phyloP scores from a whole-genome alignment of 2,329 filamentous ascomycete genomes.

The Ophioceras dolichostomum region DNA sequence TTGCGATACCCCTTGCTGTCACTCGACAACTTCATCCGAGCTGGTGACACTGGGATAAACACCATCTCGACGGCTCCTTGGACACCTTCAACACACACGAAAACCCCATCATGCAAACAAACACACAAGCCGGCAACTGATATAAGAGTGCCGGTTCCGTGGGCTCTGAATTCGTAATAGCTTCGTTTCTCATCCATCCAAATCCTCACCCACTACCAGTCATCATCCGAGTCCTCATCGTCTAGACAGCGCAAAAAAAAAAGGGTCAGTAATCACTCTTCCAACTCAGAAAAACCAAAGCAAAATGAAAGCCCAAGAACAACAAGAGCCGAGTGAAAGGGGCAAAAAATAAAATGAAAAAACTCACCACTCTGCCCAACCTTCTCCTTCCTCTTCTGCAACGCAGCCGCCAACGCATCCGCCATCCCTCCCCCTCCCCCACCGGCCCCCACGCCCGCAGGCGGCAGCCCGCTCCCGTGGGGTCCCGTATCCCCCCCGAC shows the following conservation, averaged over 20 bases:
- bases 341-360: slow-evolving; percentile 4
- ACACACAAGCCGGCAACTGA: no score
- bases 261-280: not conserved
- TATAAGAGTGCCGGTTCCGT: no score
- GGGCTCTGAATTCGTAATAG: no score
- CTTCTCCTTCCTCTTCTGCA: slow-evolving; percentile 81
- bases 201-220: no score
- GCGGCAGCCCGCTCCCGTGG: slow-evolving; percentile 36
- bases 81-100: no score
- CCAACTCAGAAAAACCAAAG: not conserved
- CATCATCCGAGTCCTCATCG: not conserved
- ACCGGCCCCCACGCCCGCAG: slow-evolving; percentile 36
- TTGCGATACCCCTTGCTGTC: no score
- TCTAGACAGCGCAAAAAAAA: not conserved
- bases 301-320: not conserved
- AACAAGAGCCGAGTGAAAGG: slow-evolving; percentile 1
- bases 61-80: no score
- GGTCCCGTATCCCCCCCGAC: slow-evolving; percentile 39
- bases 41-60: no score
- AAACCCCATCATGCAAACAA: no score
- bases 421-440: slow-evolving; percentile 59
- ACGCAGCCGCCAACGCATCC: slow-evolving; percentile 65
- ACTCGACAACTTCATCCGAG: no score
- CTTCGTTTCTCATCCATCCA: no score
- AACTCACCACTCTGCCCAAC: slow-evolving; percentile 88